These are phyloP conservation scores for Phytophthora pinifolia DNA, from an alignment of 352 stramenopile species.

Conservation along the genomic window DNA sequence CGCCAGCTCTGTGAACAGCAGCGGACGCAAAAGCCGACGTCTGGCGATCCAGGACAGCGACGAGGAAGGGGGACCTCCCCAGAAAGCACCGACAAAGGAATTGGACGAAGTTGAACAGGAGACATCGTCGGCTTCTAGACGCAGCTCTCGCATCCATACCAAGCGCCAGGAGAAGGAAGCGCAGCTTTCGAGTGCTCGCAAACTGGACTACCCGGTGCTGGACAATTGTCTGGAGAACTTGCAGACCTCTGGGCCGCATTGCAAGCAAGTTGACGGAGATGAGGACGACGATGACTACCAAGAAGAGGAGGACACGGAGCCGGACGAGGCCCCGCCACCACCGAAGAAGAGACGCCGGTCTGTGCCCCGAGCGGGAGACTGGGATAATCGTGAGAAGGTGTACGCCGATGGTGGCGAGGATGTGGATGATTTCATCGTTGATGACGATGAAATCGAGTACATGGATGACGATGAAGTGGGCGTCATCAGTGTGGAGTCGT, in stretches of 20 bases:
- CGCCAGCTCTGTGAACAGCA: slow-evolving; percentile 28
- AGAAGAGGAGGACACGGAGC: slow-evolving; percentile 37
- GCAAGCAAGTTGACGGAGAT: slow-evolving; percentile 11
- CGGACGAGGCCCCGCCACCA: slow-evolving; percentile 13
- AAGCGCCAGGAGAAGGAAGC: slow-evolving; percentile 53
- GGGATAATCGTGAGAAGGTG: slow-evolving; percentile 35
- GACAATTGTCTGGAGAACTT: slow-evolving; percentile 68
- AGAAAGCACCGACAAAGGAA: slow-evolving; percentile 14
- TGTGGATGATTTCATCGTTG: slow-evolving; percentile 79
- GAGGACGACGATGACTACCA: slow-evolving; percentile 29
- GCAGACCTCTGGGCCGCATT: slow-evolving; percentile 24
- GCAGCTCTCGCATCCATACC: slow-evolving; percentile 63
- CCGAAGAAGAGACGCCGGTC: slow-evolving; percentile 23
- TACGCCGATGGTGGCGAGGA: slow-evolving; percentile 64
- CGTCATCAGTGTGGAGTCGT: slow-evolving; percentile 60
- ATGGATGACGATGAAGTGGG: slow-evolving; percentile 85
- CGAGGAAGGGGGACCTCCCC: slow-evolving; percentile 34
- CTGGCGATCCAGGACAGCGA: slow-evolving; percentile 60
- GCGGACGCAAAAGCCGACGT: slow-evolving; percentile 26
- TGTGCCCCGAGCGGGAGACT: slow-evolving; percentile 19
- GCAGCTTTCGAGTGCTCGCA: slow-evolving; percentile 36
- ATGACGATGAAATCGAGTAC: slow-evolving; percentile 83
- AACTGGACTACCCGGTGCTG: slow-evolving; percentile 61
- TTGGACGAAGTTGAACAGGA: slow-evolving; percentile 8
- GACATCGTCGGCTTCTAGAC: slow-evolving; percentile 41